A percentile compares a stretch with the other conserved stretches of the same genome.
Conservation (phyloP, 345 rosid species). For the Cochlearia excelsa region DNA sequence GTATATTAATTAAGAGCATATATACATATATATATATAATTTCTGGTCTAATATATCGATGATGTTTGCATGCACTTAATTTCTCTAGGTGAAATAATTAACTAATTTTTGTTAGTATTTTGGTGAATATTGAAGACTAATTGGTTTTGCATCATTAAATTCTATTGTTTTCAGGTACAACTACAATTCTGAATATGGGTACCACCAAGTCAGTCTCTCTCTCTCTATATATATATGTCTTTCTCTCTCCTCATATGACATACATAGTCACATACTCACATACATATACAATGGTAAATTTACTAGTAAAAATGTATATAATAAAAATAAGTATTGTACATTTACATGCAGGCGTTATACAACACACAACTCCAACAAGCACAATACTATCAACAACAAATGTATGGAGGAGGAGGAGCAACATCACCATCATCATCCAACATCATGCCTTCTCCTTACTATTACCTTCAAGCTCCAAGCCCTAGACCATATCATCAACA, state of each 20-base stretch:
- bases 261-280: too few species aligned
- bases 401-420: conserved; percentile 47
- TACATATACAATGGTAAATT: too few species aligned
- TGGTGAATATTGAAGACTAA: conserved; percentile 26
- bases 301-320: too few species aligned
- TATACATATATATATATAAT: not conserved
- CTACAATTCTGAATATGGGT: conserved; percentile 70
- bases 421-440: conserved; percentile 38
- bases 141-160: conserved; percentile 32
- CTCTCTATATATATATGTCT: not conserved
- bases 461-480: conserved; percentile 35
- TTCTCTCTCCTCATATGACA: conserved; percentile 5
- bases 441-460: conserved; percentile 39
- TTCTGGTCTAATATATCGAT: not conserved
- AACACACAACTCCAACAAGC: conserved; percentile 63
- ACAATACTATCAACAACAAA: conserved; percentile 66
- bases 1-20: not conserved
- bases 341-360: conserved; percentile 53
- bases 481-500: conserved; percentile 30
- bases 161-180: conserved; percentile 53
- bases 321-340: not conserved
- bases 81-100: conserved; percentile 4
- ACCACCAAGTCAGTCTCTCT: conserved; percentile 60
- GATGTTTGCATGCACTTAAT: conserved; percentile 4
- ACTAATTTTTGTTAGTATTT: conserved; percentile 1